Conservation (phyloP, 2,329 filamentous ascomycete genomes). For the Colletotrichum gloeosporioides region DNA sequence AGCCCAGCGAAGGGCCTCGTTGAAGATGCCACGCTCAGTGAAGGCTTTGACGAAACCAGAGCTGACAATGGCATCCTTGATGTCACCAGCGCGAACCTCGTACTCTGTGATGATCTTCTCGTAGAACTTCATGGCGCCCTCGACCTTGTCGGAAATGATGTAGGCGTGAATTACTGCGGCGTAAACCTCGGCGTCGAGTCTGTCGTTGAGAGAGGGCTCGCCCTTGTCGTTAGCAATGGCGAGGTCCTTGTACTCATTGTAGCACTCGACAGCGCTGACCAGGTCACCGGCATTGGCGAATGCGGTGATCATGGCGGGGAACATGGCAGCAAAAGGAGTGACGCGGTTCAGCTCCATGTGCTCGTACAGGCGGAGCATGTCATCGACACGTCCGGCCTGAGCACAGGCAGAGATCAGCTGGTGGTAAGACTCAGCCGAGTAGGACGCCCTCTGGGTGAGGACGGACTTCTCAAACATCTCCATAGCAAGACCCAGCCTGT, state of each 20-base stretch:
- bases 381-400: slow-evolving; percentile 77
- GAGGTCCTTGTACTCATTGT: slow-evolving; percentile 90
- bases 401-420: slow-evolving; percentile 88
- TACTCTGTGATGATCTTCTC: slow-evolving; percentile 74
- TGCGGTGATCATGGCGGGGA: slow-evolving; percentile 93
- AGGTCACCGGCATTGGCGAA: slow-evolving; percentile 85
- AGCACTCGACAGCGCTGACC: slow-evolving; percentile 88
- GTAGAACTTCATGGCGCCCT: slow-evolving; percentile 86
- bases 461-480: slow-evolving; percentile 84
- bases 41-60: slow-evolving; percentile 82
- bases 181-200: slow-evolving; percentile 85
- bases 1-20: slow-evolving; percentile 77
- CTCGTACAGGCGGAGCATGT: slow-evolving; percentile 90
- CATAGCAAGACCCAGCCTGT: slow-evolving; percentile 83
- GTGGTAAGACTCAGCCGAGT: slow-evolving; percentile 84
- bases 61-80: slow-evolving; percentile 75
- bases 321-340: slow-evolving; percentile 79
- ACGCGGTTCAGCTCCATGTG: slow-evolving; percentile 86
- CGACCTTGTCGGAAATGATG: slow-evolving; percentile 77
- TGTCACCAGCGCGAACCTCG: slow-evolving; percentile 60
- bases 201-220: slow-evolving; percentile 68
- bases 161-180: slow-evolving; percentile 92
- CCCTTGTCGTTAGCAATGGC: slow-evolving; percentile 86
- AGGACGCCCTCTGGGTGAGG: slow-evolving; percentile 64
- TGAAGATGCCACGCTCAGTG: slow-evolving; percentile 71